Evolutionary conservation across 208 protist species (phyloP).

Genomic region (Trichomonas vaginalis): DNA sequence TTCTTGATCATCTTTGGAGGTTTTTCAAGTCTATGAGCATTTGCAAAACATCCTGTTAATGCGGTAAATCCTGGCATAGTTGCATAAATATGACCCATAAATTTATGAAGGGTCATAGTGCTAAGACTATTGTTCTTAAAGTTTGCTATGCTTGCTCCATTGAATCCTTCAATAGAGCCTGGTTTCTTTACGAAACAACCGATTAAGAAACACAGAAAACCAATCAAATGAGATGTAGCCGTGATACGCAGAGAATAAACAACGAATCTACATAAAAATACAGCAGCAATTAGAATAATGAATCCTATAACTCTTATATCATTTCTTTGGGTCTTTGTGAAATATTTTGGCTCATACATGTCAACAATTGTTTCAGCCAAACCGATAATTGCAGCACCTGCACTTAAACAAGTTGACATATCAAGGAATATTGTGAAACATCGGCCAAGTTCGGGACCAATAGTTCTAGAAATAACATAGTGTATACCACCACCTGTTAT

Average conservation of each 20-base stretch:
- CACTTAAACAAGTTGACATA: neutral
- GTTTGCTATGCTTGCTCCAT: neutral
- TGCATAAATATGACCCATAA: neutral
- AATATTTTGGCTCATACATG: neutral
- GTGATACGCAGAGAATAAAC: neutral
- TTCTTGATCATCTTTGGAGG: neutral
- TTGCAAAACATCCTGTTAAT: neutral
- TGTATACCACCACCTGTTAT: neutral
- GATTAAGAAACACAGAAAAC: neutral
- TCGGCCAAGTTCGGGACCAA: neutral
- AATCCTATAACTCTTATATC: neutral
- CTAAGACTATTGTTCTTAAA: neutral
- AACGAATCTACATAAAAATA: neutral
- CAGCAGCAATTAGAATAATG: neutral
- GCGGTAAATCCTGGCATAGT: neutral
- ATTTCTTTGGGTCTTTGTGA: neutral
- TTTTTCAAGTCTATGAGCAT: neutral
- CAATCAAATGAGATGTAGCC: neutral
- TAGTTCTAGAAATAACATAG: neutral
- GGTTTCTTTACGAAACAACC: neutral
- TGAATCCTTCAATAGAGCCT: neutral
- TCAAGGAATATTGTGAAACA: neutral
- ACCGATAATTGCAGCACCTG: neutral
- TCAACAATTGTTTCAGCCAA: neutral
- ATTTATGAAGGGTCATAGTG: neutral